Conservation (phyloP, 345 rosid genomes). For the Gynandropsis gynandra region DNA sequence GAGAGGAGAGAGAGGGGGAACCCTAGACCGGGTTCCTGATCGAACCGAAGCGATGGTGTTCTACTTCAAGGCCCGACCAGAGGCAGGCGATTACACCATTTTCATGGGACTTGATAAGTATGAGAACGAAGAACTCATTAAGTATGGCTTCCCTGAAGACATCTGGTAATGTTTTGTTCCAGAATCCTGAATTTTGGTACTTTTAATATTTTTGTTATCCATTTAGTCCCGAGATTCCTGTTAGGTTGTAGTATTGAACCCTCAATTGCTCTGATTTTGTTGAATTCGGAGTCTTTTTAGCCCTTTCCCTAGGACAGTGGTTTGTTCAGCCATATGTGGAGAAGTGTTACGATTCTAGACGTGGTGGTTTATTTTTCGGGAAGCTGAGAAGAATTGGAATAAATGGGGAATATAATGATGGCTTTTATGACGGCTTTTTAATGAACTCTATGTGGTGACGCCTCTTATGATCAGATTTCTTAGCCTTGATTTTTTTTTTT, state of each 20-base stretch:
- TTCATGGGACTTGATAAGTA: constrained; percentile 98
- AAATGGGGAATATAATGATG: background rate
- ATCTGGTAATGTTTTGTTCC: constrained; percentile 46
- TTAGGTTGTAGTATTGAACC: background rate
- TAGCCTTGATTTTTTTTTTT: background rate
- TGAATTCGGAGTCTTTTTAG: constrained; percentile 7
- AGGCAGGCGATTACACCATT: constrained; percentile 93
- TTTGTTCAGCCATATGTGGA: constrained; percentile 6
- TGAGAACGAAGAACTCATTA: constrained; percentile 99
- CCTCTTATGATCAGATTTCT: background rate
- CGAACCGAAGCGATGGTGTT: constrained; percentile 56
- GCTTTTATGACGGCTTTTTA: background rate
- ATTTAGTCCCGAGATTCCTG: background rate
- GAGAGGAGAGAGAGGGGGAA: constrained; percentile 23
- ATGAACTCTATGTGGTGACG: background rate
- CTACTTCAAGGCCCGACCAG: constrained; percentile 93
- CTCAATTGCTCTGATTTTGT: background rate
- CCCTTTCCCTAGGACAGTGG: background rate
- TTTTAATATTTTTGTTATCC: background rate
- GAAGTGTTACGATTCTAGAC: constrained; percentile 2
- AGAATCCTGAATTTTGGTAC: background rate
- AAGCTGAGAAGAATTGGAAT: background rate
- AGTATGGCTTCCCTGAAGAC: constrained; percentile 95
- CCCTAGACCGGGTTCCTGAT: constrained; percentile 20
- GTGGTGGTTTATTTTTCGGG: constrained; percentile 4